Evolutionary conservation across 2,329 filamentous ascomycete species (phyloP), one percentile per base, ranked within the genome.

Genomic region (Cladosporium phlei): DNA sequence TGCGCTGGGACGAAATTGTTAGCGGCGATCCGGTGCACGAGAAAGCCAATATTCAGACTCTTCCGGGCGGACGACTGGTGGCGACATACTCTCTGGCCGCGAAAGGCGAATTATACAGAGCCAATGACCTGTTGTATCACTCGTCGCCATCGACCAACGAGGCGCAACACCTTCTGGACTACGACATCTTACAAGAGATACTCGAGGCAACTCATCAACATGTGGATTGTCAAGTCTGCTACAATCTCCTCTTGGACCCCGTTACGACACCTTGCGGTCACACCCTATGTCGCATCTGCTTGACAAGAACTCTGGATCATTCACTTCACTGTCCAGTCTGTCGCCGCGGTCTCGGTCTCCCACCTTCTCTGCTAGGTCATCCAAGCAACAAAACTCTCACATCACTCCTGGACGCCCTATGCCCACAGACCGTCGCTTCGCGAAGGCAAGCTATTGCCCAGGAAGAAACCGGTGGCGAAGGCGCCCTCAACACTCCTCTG

Each of bases 211-310:
- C 80, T 3, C 78, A 82, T 50, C 72, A 74, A 12, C 88, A 95
- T 61, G 72, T 94, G 59, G 88, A 95, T 59, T 96, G 90, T 55
- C 87, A 93, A 58, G 82, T 95, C 49, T 95, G 90, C 67, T 94
- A 91, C 64, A 79, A 82, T 30, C 66, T 94, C 17, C 85, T 91
- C 63, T 71, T 88, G 50, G 86, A 95, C 51, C 88, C 90, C 0
- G 72, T 90, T 42, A 95, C 89, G 0, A 94, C 88, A 0, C 75
- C 79, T 1, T 96, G 90, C 58, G 90, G 90, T 1, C 90, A 96
- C 64, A 95, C 88, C 0, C 91, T 93, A 59, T 96, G 90, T 64
- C 82, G 86, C 16, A 77, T 78, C 49, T 96, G 90, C 62, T 72
- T 95, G 17, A 79, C 82, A 47, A 80, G 85, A 35, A 80, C 86